Conservation (phyloP, 768 basidiomycete species). For the Russula earlei region DNA sequence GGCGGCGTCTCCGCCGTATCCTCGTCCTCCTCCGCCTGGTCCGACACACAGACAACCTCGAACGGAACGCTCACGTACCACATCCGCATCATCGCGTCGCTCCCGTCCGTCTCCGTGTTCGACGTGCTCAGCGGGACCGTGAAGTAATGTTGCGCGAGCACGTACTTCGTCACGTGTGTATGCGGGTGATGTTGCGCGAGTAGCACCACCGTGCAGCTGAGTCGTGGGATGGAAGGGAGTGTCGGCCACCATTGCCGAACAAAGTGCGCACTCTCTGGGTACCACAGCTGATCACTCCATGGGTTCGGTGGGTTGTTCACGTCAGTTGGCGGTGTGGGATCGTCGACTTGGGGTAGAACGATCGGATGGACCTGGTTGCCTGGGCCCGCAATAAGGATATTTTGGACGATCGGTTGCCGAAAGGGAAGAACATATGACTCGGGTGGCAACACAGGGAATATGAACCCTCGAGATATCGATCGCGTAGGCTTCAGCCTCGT, state of each 20-base stretch:
- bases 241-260: conserved; percentile 79
- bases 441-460: conserved; percentile 18
- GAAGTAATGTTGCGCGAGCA: conserved; percentile 71
- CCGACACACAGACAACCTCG: conserved; percentile 59
- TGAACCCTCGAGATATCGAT: conserved; percentile 22
- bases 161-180: conserved; percentile 50
- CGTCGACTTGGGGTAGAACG: neutral
- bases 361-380: neutral
- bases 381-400: neutral
- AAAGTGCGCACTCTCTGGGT: conserved; percentile 66
- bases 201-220: conserved; percentile 65
- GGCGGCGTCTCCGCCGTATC: conserved; percentile 28
- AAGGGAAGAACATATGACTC: conserved; percentile 13
- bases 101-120: conserved; percentile 22
- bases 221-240: conserved; percentile 48
- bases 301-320: conserved; percentile 35
- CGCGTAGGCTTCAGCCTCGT: conserved; percentile 20
- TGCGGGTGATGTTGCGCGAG: conserved; percentile 53
- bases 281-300: conserved; percentile 59
- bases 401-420: conserved; percentile 10
- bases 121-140: conserved; percentile 44
- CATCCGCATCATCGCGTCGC: conserved; percentile 52
- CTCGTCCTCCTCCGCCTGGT: conserved; percentile 32
- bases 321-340: neutral
- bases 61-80: conserved; percentile 68